Percentiles rank a stretch among this genome's conserved stretches.
phyloP scores from a whole-genome alignment of 441 rosid genomes.

The Hura crepitans region DNA sequence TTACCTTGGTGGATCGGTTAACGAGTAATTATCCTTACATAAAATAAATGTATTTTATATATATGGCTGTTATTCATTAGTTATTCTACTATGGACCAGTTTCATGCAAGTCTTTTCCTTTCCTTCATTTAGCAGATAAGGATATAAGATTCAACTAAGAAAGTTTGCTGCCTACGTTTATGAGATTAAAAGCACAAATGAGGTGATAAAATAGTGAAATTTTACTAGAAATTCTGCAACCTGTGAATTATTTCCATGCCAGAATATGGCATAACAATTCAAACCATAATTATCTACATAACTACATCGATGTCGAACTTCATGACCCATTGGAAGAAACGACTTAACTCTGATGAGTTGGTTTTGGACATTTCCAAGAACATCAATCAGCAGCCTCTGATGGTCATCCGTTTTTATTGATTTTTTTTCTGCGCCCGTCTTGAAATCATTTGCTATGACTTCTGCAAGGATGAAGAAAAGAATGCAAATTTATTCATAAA shows the following conservation, averaged over 20 bases:
- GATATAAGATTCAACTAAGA: too few species aligned
- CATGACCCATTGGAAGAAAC: neutral
- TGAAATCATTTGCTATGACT: constrained; percentile 64
- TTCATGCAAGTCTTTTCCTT: too few species aligned
- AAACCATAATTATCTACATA: neutral
- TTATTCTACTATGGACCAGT: too few species aligned
- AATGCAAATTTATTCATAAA: neutral
- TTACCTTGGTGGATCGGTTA: too few species aligned
- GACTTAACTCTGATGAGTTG: neutral
- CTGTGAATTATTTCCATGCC: neutral
- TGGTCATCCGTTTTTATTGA: neutral
- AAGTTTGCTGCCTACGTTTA: too few species aligned
- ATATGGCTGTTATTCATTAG: too few species aligned
- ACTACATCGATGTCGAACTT: too few species aligned
- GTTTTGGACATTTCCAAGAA: neutral
- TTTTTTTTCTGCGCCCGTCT: constrained; percentile 33
- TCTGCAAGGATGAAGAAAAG: constrained; percentile 38
- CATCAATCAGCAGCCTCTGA: neutral
- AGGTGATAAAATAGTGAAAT: neutral
- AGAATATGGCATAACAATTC: neutral
- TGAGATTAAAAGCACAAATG: too few species aligned
- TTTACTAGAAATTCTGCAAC: neutral
- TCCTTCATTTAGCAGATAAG: too few species aligned
- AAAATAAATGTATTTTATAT: too few species aligned
- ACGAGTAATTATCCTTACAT: too few species aligned